Evolutionary conservation across 306 rosid species (phyloP).

Genomic region (Inga leiocalycina): DNA sequence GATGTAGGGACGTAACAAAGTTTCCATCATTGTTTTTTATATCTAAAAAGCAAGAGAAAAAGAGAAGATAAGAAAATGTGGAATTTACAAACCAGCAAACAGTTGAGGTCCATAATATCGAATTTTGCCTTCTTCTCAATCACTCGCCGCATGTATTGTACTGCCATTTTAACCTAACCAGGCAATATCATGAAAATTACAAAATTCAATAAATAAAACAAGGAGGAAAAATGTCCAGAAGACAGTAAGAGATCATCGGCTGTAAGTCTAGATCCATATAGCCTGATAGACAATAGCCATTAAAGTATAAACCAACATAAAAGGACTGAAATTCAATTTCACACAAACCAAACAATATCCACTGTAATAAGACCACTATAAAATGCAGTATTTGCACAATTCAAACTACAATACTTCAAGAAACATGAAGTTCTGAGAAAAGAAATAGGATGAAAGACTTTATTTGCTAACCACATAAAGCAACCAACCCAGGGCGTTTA

Average conservation of each 20-base stretch:
- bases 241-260: conserved; percentile 7
- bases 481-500: background rate
- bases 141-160: conserved; percentile 93
- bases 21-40: conserved; percentile 7
- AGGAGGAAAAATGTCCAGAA: conserved; percentile 10
- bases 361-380: background rate
- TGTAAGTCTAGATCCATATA: conserved; percentile 17
- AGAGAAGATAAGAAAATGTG: background rate
- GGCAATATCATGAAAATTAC: conserved; percentile 20
- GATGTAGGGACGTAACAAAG: conserved; percentile 12
- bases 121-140: conserved; percentile 95
- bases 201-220: conserved; percentile 18
- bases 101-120: conserved; percentile 89
- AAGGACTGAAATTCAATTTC: conserved; percentile 5
- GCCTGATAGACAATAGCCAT: background rate
- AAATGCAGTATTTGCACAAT: background rate
- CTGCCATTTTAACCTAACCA: conserved; percentile 85
- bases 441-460: background rate
- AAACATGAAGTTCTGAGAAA: background rate
- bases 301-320: background rate
- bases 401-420: background rate
- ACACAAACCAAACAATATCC: conserved; percentile 24
- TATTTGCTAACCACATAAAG: background rate
- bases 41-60: background rate
- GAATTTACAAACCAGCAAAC: conserved; percentile 69